Evolutionary conservation across 352 stramenopile genomes (phyloP), one percentile per base, ranked within the genome.

Genomic region (Globisporangium apiculatum): DNA sequence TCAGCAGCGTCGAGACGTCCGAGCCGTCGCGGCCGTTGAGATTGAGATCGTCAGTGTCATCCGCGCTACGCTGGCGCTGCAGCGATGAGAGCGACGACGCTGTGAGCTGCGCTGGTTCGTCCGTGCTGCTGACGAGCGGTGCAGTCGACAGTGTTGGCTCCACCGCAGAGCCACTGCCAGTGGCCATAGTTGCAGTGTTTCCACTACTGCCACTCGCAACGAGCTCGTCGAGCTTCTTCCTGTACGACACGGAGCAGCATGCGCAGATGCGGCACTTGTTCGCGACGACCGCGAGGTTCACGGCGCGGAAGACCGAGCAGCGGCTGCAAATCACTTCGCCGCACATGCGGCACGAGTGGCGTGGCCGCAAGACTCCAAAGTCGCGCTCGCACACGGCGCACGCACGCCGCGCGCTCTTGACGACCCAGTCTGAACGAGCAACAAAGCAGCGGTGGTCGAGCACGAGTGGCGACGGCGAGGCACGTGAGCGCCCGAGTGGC

Each of bases 281-380:
- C 49, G 82, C 75, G 51, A 81, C 51, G 14, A 88, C 63, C 0
- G 76, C 80, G 15, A 88, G 60, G 61, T 81, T 74, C 37, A 90
- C 82, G 48, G 67, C 60, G 40, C 80, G 80, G 62, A 88, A 86
- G 18, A 89, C 69, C 8, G 83, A 91, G 58, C 83, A 92, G 10
- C 80, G 74, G 49, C 76, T 81, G 68, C 83, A 92, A 50, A 92
- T 73, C 7, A 91, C 76, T 60, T 91, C 76, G 8, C 83, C 80
- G 38, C 83, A 92, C 80, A 92, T 91, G 54, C 83, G 83, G 54
- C 83, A 92, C 52, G 76, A 82, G 58, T 92, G 83, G 15, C 82
- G 78, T 57, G 91, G 87, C 31, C 83, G 73, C 8, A 89, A 64
- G 9, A 89, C 52, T n/a, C 58, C 68, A 48, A 92, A 92, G 15